Evolutionary conservation across 1,284 basidiomycete species (phyloP), one percentile per base, ranked within the genome.

Genomic region (Inonotus obliquus): DNA sequence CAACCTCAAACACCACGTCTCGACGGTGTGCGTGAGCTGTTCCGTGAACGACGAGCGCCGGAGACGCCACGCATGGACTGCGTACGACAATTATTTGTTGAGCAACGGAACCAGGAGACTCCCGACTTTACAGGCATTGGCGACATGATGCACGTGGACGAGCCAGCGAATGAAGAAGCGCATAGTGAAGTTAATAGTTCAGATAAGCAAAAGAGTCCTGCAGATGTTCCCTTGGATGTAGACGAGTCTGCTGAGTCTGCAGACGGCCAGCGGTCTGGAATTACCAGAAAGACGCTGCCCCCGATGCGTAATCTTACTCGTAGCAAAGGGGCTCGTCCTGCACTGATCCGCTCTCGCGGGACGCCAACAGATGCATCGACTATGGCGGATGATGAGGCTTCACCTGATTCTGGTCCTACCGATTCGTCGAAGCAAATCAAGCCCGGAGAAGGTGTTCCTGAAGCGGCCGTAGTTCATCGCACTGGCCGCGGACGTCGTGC

Each of bases 61-160:
- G 63, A 69, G 48, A 77, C 76, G 0, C 76, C 76, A 54, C 64
- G 66, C 19, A 67, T 78, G 69, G 71, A 73, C 23, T 75, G 76
- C 17, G 63, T 76, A 53, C 68, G 68, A n/a, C 68, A 69, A 52
- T 67, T 76, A 67, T 76, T 73, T 63, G 56, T 52, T 21, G 67
- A 67, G 39, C 54, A 38, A 32, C 49, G 19, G 11, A 45, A 38
- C 6, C 61, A 55, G n/a, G 44, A 39, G 6, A 66, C 67, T 14
- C 67, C 67, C n/a, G 55, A 60, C 29, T 63, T 60, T 45, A 61
- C 62, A 47, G 64, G 64, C 21, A 54, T 67, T 29, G 53, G 53
- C 23, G 59, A 62, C 10, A 57, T 64, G 41, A 58, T 67, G 62
- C 54, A 53, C 23, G 47, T 66, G 11, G 64, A 57, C 4, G 52